A percentile compares a stretch with the other conserved stretches of the same genome.
phyloP scores from a whole-genome alignment of 768 basidiomycete species.

The Tremella mesenterica region DNA sequence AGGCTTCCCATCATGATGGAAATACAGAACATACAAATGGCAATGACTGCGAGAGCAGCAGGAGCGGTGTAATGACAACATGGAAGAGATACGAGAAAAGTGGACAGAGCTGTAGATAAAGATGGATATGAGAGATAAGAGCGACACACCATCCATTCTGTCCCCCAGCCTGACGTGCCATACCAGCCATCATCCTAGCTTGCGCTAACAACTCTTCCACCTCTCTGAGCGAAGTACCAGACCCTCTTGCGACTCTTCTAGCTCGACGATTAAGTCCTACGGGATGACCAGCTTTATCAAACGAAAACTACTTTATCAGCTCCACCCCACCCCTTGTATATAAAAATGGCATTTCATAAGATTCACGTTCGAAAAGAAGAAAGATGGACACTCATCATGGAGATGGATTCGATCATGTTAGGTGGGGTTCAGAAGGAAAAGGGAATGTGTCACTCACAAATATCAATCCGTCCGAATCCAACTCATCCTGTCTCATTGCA shows the following conservation, averaged over 20 bases:
- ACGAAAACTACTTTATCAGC: conserved; percentile 26
- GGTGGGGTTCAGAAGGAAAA: background rate
- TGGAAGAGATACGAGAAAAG: background rate
- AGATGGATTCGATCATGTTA: too few species aligned
- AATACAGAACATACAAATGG: too few species aligned
- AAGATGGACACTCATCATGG: background rate
- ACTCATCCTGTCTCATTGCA: conserved; percentile 85
- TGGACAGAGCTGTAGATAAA: conserved; percentile 1
- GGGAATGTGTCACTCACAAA: conserved; percentile 55
- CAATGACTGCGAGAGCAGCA: too few species aligned
- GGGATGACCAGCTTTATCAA: conserved; percentile 40
- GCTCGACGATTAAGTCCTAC: conserved; percentile 80
- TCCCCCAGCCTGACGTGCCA: conserved; percentile 96
- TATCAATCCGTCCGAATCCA: conserved; percentile 85
- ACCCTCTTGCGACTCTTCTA: conserved; percentile 79
- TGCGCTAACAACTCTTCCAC: conserved; percentile 97
- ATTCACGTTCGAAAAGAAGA: background rate
- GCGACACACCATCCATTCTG: conserved; percentile 88
- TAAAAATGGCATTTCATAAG: too few species aligned
- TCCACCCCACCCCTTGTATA: background rate
- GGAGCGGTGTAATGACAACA: too few species aligned
- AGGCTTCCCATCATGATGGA: too few species aligned
- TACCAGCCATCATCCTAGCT: conserved; percentile 96
- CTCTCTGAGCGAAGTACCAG: conserved; percentile 88
- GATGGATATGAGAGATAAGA: background rate